Base-by-base conservation (phyloP, 2,329 filamentous ascomycete genomes). In the Aspergillus pseudonomiae region DNA sequence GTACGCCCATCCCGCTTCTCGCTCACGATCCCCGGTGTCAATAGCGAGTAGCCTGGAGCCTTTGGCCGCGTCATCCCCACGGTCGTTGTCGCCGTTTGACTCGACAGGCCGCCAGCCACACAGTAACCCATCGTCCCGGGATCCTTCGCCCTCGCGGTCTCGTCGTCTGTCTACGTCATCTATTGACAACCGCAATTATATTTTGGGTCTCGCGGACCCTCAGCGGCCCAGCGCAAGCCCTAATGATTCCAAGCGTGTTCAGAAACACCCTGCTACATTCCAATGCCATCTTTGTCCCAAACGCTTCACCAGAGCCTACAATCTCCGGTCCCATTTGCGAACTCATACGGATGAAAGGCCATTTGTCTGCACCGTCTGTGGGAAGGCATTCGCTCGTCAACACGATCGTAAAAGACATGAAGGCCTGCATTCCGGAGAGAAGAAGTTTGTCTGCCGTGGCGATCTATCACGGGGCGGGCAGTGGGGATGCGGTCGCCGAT, bases 361-460 rank as follows among this genome's bases (percentile, higher is more conserved):
- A 0, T 99, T 98, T 73, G 94, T 98, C 3, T 99, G 95, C 75
- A 97, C 92, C 0, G 93, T 98, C 10, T 99, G 95, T 71, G 92
- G 93, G 59, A 99, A 99, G 78, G 95, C 95, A 0, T 99, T 99
- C 80, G 95, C 95, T 6, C 90, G 95, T 30, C 95, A 99, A 75
- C 95, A 99, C 75, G 95, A 99, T 76, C 90, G 95, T 53, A 99
- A 99, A 80, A 90, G 95, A 45, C 95, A 99, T 78, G 95, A 99
- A 80, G 94, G 94, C 45, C 82, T 99, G 48, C 95, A 99, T 74
- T 96, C 92, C 0, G 95, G 95, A 48, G 95, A 99, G 81, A 99
- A 98, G 87, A 98, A 97, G 75, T 99, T 98, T 75, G 92, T 98
- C 9, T 99, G 95, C 80, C 93, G 93, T 70, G 95, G 95, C 59